These are phyloP conservation scores for Murraya paniculata DNA, from an alignment of 345 rosid genomes.

Conservation along the genomic window DNA sequence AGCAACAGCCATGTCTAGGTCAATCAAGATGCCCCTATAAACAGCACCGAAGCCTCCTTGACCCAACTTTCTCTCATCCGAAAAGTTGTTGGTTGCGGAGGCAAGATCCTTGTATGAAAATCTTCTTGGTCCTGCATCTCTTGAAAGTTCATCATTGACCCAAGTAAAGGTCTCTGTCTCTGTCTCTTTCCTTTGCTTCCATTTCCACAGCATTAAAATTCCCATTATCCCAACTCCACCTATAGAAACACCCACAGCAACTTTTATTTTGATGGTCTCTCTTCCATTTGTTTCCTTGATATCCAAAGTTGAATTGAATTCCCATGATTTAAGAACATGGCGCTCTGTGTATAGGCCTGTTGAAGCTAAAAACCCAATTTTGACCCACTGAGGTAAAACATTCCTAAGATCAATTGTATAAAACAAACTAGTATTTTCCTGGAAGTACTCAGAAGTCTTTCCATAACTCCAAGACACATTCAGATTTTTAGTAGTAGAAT, in stretches of 20 bases:
- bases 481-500: slow-evolving; percentile 28
- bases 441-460: background rate
- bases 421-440: slow-evolving; percentile 26
- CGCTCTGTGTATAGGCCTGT: slow-evolving; percentile 10
- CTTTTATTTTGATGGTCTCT: background rate
- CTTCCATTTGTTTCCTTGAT: background rate
- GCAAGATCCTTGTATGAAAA: slow-evolving; percentile 31
- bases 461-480: slow-evolving; percentile 32
- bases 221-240: background rate
- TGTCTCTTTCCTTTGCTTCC: background rate
- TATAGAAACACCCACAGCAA: slow-evolving; percentile 15
- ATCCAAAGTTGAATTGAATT: slow-evolving; percentile 34
- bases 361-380: slow-evolving; percentile 39
- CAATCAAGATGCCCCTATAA: slow-evolving; percentile 27
- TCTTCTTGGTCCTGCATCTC: slow-evolving; percentile 36
- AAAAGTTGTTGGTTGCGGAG: slow-evolving; percentile 35
- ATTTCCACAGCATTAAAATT: background rate
- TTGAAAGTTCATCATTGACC: slow-evolving; percentile 37
- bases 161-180: slow-evolving; percentile 1
- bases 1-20: slow-evolving; percentile 27
- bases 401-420: slow-evolving; percentile 25
- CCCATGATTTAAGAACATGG: slow-evolving; percentile 32
- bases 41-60: slow-evolving; percentile 51
- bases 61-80: slow-evolving; percentile 31
- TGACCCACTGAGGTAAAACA: slow-evolving; percentile 32